Evolutionary conservation across 495 filamentous ascomycete genomes (phyloP).

Genomic region (Penicillium goetzii): DNA sequence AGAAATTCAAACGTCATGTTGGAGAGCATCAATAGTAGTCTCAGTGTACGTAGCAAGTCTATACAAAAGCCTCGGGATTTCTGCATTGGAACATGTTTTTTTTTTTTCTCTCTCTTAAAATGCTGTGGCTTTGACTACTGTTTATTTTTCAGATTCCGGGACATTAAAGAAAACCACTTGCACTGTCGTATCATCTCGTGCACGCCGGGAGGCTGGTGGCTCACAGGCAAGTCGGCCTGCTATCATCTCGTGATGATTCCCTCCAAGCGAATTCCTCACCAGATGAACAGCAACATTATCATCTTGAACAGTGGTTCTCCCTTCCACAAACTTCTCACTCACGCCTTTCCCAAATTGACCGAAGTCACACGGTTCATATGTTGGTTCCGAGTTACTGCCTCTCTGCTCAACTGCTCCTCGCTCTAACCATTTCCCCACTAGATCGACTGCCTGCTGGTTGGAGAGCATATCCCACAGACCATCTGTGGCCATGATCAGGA

Average conservation of each 20-base stretch:
- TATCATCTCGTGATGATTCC: conserved; percentile 59
- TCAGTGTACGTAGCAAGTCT: no score
- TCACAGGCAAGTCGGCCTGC: conserved; percentile 53
- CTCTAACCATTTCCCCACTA: conserved; percentile 61
- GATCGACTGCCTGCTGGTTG: conserved; percentile 60
- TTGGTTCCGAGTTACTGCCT: conserved; percentile 20
- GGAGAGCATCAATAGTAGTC: no score
- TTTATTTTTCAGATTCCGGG: conserved; percentile 1
- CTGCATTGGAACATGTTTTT: not conserved
- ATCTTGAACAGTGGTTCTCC: conserved; percentile 55
- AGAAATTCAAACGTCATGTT: no score
- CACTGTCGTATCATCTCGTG: conserved; percentile 64
- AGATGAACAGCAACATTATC: conserved; percentile 67
- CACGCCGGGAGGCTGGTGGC: conserved; percentile 51
- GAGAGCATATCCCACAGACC: conserved; percentile 67
- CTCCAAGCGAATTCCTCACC: conserved; percentile 64
- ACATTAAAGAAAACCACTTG: conserved; percentile 64
- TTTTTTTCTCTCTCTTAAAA: not conserved
- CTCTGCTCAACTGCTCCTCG: conserved; percentile 18
- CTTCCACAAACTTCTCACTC: conserved; percentile 34
- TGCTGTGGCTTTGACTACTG: not conserved
- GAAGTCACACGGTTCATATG: conserved; percentile 34
- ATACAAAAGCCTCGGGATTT: no score
- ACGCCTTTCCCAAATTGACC: conserved; percentile 28
- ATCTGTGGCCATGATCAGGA: conserved; percentile 67